These are phyloP conservation scores for Diaporthe eres DNA, from an alignment of 2,329 filamentous ascomycete species.

Conservation along the genomic window DNA sequence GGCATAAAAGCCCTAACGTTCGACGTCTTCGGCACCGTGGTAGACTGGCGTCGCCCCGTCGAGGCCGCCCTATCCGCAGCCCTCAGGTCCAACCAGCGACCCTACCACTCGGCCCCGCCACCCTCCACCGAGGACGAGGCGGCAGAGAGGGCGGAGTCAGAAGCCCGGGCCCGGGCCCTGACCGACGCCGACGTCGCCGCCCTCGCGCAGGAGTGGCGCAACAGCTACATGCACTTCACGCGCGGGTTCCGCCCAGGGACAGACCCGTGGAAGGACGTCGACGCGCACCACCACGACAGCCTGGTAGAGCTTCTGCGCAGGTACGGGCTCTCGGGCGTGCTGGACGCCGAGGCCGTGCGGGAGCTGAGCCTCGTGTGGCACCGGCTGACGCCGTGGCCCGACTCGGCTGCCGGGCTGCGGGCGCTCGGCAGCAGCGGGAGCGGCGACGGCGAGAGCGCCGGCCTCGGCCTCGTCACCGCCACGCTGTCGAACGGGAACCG, in stretches of 20 bases:
- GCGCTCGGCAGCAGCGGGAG: conserved; percentile 59
- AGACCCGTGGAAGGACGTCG: conserved; percentile 76
- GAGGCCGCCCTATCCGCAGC: conserved; percentile 68
- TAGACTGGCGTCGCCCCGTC: conserved; percentile 82
- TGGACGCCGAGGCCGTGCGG: conserved; percentile 72
- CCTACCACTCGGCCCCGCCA: conserved; percentile 47
- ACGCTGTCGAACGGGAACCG: conserved; percentile 84
- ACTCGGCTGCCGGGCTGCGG: conserved; percentile 70
- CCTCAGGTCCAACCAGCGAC: conserved; percentile 55
- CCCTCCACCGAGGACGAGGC: conserved; percentile 58
- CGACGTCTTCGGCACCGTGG: conserved; percentile 85
- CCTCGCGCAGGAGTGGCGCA: conserved; percentile 80
- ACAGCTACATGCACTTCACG: conserved; percentile 75
- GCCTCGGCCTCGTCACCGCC: conserved; percentile 65
- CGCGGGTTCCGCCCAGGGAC: conserved; percentile 61
- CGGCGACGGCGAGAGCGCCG: not conserved
- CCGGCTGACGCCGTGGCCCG: conserved; percentile 77
- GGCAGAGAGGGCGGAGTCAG: conserved; percentile 44
- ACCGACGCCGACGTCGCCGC: conserved; percentile 70
- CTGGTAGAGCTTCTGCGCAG: conserved; percentile 70
- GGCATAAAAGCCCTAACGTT: conserved; percentile 74
- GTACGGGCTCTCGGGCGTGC: conserved; percentile 72
- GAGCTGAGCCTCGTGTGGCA: conserved; percentile 81
- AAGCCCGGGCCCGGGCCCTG: conserved; percentile 62
- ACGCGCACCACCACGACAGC: conserved; percentile 77